Evolutionary conservation across 371 early-diverging fungal species (phyloP).

Genomic region (Lichtheimia corymbifera): DNA sequence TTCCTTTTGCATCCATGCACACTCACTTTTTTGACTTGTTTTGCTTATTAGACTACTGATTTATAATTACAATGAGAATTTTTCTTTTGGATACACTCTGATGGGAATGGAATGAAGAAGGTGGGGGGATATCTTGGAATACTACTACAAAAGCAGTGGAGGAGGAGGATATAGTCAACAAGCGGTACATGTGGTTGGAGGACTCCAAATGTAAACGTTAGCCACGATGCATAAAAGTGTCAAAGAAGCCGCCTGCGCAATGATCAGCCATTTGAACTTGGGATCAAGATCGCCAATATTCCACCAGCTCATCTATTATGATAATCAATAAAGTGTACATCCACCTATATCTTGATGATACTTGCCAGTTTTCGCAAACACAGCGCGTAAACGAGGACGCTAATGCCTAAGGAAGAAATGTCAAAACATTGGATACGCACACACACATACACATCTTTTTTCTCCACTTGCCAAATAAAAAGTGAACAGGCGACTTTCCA

Average conservation of each 20-base stretch:
- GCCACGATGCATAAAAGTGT: conserved; percentile 11
- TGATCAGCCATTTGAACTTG: conserved; percentile 13
- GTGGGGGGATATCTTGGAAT: too few species aligned
- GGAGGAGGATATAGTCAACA: too few species aligned
- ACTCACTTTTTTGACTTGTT: too few species aligned
- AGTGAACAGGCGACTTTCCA: conserved; percentile 13
- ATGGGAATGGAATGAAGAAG: too few species aligned
- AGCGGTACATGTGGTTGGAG: not conserved
- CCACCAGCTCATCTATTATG: conserved; percentile 13
- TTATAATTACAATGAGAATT: too few species aligned
- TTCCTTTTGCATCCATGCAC: too few species aligned
- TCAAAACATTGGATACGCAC: not conserved
- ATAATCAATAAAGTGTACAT: not conserved
- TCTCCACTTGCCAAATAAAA: conserved; percentile 6
- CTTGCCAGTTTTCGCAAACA: conserved; percentile 12
- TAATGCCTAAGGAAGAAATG: conserved; percentile 1
- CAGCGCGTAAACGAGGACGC: conserved; percentile 7
- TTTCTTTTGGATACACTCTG: too few species aligned
- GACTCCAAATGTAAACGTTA: conserved; percentile 13
- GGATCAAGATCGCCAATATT: conserved; percentile 17
- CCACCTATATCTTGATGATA: not conserved
- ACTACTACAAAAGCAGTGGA: too few species aligned
- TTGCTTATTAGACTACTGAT: too few species aligned
- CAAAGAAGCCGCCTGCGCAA: conserved; percentile 12
- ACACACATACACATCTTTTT: not conserved